Evolutionary conservation across 441 rosid species (phyloP), one percentile per base, ranked within the genome.

Genomic region (Pelargonium fulgidum): DNA sequence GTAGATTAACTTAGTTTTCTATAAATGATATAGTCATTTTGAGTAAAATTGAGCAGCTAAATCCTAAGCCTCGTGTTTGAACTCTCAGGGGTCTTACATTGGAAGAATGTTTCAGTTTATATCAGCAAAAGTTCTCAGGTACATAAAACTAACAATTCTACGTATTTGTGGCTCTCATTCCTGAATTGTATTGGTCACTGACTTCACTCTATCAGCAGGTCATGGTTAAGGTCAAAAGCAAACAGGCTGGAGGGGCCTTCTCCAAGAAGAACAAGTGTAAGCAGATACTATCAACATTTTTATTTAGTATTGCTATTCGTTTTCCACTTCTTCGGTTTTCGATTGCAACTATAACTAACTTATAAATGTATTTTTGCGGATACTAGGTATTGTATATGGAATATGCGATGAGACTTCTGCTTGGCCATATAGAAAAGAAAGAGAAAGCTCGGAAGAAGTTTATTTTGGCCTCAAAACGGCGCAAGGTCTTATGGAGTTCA

Each of bases 231-330:
- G 87, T 91, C 61, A 93, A 93, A 78, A 87, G 88, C 89, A 93
- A 88, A 75, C 93, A 93, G 62, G 88, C 90, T 16, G 96, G 96
- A 75, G 97, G 99, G 48, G 95, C 96, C 64, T 91, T 93, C 83
- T 91, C 97, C 65, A 91, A 90, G 82, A 93, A 88, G 67, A 84
- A 84, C 65, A 93, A 93, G 84, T 83, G 99, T 91, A 76, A 79
- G 86, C 71, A 66, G 70, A 63, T 54, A 65, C 68, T 10, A 20
- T 52, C 56, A 63, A 69, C 47, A 64, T 48, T 13, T 24, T 33
- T 33, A 13, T 12, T 29, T 13, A 39, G 68, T 8, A 13, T 41
- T 33, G 8, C 1, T 64, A 14, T n/a, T 8, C 8, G 2, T 10
- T 14, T 26, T 36, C 4, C 66, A 11, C 54, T 0, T 12, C 2